These are phyloP conservation scores for Sordariomycetes sp. DNA, from an alignment of 2,329 filamentous ascomycete species.

Conservation along the genomic window DNA sequence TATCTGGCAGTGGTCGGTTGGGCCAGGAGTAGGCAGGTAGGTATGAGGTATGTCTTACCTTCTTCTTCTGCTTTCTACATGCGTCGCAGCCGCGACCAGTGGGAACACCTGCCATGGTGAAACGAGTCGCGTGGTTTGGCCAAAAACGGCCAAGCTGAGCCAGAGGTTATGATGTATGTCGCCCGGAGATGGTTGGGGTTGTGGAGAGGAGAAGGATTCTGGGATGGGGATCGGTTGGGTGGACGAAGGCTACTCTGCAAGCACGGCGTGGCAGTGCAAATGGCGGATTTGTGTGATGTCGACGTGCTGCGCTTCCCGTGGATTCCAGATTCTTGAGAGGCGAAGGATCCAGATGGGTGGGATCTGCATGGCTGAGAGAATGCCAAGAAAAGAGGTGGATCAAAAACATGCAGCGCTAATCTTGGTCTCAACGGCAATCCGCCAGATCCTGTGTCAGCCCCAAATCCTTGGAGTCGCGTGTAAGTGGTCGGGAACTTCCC, in stretches of 20 bases:
- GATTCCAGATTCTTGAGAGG: background rate
- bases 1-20: background rate
- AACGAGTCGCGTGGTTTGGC: background rate
- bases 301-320: background rate
- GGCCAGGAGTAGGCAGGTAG: conserved; percentile 3
- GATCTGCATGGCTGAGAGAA: background rate
- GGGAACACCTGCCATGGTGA: conserved; percentile 35
- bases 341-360: background rate
- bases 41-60: too few species aligned
- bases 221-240: background rate
- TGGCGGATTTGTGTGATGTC: background rate
- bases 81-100: conserved; percentile 34
- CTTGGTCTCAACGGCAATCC: background rate
- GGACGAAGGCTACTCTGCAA: background rate
- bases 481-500: background rate
- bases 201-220: background rate
- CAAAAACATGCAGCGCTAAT: background rate
- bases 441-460: background rate
- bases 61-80: conserved; percentile 39
- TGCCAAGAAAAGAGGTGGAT: background rate
- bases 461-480: background rate
- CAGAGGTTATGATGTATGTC: background rate
- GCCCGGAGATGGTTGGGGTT: background rate
- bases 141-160: background rate
- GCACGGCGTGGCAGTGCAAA: background rate